Evolutionary conservation across 2,329 filamentous ascomycete genomes (phyloP).

Genomic region (Nectriaceae sp.): DNA sequence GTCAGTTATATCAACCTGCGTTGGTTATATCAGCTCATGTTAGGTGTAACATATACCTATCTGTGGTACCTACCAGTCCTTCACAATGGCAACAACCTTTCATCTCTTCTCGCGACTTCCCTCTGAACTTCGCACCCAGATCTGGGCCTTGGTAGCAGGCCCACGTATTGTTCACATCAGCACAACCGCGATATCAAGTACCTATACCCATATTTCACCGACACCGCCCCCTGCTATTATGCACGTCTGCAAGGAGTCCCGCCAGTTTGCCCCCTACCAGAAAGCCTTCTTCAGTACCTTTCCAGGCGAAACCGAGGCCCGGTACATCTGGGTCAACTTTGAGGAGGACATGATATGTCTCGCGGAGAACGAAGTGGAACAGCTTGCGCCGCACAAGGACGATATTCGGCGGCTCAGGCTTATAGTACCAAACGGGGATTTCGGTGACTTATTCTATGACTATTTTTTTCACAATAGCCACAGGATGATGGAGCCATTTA

Average conservation of each 20-base stretch:
- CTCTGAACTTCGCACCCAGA: conserved; percentile 4
- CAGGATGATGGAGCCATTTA: conserved; percentile 5
- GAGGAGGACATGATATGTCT: conserved; percentile 15
- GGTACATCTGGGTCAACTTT: conserved; percentile 19
- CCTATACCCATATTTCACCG: background rate
- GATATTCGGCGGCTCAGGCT: conserved; percentile 17
- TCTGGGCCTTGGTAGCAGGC: conserved; percentile 6
- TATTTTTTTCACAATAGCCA: conserved; percentile 6
- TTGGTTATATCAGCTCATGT: no score
- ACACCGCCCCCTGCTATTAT: conserved; percentile 4
- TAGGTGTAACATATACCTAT: no score
- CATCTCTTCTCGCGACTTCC: conserved; percentile 6
- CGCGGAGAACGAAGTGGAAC: conserved; percentile 1
- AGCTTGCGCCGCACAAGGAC: conserved; percentile 5
- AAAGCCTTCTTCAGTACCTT: conserved; percentile 5
- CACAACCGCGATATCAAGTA: background rate
- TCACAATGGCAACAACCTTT: conserved; percentile 5
- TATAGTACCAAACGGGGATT: background rate
- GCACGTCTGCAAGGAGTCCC: conserved; percentile 4
- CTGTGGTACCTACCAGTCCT: no score
- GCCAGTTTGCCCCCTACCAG: conserved; percentile 4
- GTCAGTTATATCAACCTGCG: no score
- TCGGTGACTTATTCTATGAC: conserved; percentile 1
- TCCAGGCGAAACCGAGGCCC: conserved; percentile 5
- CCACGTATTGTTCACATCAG: conserved; percentile 8